Evolutionary conservation across 495 filamentous ascomycete species (phyloP).

Genomic region (Emericellopsis terricola): DNA sequence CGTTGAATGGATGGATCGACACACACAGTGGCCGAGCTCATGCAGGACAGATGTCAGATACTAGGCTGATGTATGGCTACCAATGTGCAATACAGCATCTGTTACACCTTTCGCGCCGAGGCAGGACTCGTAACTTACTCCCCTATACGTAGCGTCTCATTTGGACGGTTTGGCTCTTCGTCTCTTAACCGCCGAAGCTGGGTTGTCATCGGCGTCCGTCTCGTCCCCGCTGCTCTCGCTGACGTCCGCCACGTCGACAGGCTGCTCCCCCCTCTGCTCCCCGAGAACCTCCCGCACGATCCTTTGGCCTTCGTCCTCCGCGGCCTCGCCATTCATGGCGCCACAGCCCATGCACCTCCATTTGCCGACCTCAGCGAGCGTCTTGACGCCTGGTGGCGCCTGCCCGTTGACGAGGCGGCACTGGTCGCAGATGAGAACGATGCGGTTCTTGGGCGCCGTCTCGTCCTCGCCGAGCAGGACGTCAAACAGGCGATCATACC

Average conservation of each 20-base stretch:
- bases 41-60: too few species aligned
- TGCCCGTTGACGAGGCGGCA: slow-evolving; percentile 92
- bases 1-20: too few species aligned
- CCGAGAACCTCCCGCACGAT: slow-evolving; percentile 31
- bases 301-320: slow-evolving; percentile 42
- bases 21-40: too few species aligned
- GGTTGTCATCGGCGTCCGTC: background rate
- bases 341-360: slow-evolving; percentile 85
- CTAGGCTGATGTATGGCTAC: too few species aligned
- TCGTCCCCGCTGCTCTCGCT: background rate
- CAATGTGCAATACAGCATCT: too few species aligned
- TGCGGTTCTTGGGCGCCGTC: slow-evolving; percentile 73
- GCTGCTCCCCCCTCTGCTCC: background rate
- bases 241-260: background rate
- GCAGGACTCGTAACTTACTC: background rate
- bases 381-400: slow-evolving; percentile 72
- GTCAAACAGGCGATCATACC: slow-evolving; percentile 91
- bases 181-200: background rate
- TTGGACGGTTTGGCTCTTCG: background rate
- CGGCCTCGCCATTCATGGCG: slow-evolving; percentile 66
- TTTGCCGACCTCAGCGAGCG: slow-evolving; percentile 58
- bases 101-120: too few species aligned
- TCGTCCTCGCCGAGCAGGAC: slow-evolving; percentile 91
- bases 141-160: background rate
- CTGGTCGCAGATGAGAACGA: slow-evolving; percentile 66